Base-by-base conservation (phyloP, 306 rosid genomes). In the Sicyos baderoa region DNA sequence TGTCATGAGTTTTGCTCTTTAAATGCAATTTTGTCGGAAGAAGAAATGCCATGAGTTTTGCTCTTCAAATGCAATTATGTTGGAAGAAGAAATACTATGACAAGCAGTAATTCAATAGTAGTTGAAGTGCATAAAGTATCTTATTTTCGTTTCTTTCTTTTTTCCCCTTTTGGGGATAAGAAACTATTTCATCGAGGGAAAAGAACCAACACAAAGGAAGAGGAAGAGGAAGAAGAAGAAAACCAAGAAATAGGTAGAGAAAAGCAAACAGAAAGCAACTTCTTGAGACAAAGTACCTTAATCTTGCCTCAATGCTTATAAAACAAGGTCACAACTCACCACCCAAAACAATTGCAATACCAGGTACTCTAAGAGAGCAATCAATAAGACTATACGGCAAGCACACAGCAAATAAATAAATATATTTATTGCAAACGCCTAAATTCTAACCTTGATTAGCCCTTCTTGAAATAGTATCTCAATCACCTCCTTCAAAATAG, bases 391-490 rank as follows among this genome's bases (percentile, higher is more conserved):
- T 27, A 16, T 27, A 67, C 2, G 56, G 37, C 72, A 29, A 68
- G 22, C 53, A 65, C 13, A 45, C 70, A 64, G 37, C 3, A 22
- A 45, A 45, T 47, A 67, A 32, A 37, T 37, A 37, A 37, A 37
- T 37, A 37, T 35, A 37, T 37, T 21, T 64, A 18, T 45, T 45
- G 52, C 10, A 12, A 49, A 6, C 0, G 40, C 54, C 54, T 21
- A 10, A 29, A 25, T 15, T 72, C 83, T 72, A 79, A 93, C 98
- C 98, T 93, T 93, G 79, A 93, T 89, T 72, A 93, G 75, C 54
- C 98, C 98, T 84, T 89, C 94, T 81, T 93, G 98, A 84, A 93
- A 93, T 76, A 93, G 63, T 68, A 93, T 88, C 82, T 93, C 98
- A 63, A 93, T 93, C 51, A 93, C 97, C 82, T 93, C 98, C 85